A percentile compares a stretch with the other conserved stretches of the same genome.
Evolutionary conservation across 805 yeast species (phyloP).

Genomic region (Jamesozyma gamospora): DNA sequence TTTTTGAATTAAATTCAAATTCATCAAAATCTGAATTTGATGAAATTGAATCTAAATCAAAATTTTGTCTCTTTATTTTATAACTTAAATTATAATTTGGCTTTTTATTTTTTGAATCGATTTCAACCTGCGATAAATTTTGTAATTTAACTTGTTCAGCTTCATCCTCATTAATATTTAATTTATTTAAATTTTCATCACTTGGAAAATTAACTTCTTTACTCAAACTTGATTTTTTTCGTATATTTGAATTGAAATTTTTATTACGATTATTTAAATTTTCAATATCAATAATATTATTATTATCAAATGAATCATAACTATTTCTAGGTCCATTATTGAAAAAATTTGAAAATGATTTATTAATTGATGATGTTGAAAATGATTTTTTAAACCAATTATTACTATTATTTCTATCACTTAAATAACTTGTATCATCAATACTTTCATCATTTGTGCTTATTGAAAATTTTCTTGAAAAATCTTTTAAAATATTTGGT

Average conservation of each 20-base stretch:
- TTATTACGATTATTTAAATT: neutral
- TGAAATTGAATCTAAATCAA: neutral
- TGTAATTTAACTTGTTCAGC: constrained; percentile 7
- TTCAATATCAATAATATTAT: neutral
- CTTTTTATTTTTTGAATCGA: neutral
- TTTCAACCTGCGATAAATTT: constrained; percentile 2
- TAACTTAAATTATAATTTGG: neutral
- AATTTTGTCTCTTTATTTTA: neutral
- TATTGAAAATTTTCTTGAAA: constrained; percentile 28
- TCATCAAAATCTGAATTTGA: constrained; percentile 20
- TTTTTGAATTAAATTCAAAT: constrained; percentile 18
- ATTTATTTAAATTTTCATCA: neutral
- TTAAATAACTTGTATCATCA: constrained; percentile 1
- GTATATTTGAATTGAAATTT: neutral
- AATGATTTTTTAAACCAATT: neutral
- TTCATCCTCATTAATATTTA: constrained; percentile 3
- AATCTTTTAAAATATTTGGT: constrained; percentile 40
- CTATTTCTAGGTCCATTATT: constrained; percentile 20
- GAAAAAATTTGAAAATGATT: neutral
- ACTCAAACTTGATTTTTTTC: constrained; percentile 16
- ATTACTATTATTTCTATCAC: neutral
- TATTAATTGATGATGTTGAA: neutral
- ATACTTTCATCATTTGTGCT: constrained; percentile 18
- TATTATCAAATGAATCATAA: constrained; percentile 11
- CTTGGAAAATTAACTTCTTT: constrained; percentile 11